These are phyloP conservation scores for Aspergillus sp. DNA, from an alignment of 2,329 filamentous ascomycete genomes.

Conservation along the genomic window DNA sequence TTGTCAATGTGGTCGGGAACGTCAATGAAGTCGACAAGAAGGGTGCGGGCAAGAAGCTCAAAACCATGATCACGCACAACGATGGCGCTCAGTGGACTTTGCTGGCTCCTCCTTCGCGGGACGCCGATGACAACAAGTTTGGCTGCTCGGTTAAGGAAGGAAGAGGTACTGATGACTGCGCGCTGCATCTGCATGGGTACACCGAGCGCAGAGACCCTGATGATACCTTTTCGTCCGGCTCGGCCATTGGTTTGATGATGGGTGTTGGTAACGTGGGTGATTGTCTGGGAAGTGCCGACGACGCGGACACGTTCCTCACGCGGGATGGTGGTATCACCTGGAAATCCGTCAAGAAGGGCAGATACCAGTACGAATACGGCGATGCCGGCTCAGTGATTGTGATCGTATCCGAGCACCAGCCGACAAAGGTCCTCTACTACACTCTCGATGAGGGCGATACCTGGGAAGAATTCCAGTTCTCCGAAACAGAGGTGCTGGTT, in stretches of 20 bases:
- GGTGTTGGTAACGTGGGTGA: slow-evolving; percentile 85
- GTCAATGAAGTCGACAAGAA: slow-evolving; percentile 54
- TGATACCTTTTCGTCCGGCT: slow-evolving; percentile 81
- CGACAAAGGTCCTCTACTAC: slow-evolving; percentile 66
- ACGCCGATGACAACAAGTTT: slow-evolving; percentile 65
- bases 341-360: slow-evolving; percentile 77
- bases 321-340: slow-evolving; percentile 84
- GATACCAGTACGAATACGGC: slow-evolving; percentile 89
- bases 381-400: slow-evolving; percentile 92
- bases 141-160: slow-evolving; percentile 57
- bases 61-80: slow-evolving; percentile 92
- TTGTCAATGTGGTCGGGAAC: slow-evolving; percentile 83
- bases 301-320: slow-evolving; percentile 86
- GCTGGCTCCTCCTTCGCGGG: slow-evolving; percentile 63
- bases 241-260: slow-evolving; percentile 85
- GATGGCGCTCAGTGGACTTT: slow-evolving; percentile 84
- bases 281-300: slow-evolving; percentile 57
- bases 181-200: slow-evolving; percentile 89
- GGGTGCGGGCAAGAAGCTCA: slow-evolving; percentile 68
- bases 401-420: slow-evolving; percentile 65
- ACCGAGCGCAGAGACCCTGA: slow-evolving; percentile 77
- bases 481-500: slow-evolving; percentile 63
- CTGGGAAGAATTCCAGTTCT: slow-evolving; percentile 72
- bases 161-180: slow-evolving; percentile 57
- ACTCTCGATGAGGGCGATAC: slow-evolving; percentile 71